Conservation (phyloP, 2,329 filamentous ascomycete genomes). For the Colletotrichum navitas region DNA sequence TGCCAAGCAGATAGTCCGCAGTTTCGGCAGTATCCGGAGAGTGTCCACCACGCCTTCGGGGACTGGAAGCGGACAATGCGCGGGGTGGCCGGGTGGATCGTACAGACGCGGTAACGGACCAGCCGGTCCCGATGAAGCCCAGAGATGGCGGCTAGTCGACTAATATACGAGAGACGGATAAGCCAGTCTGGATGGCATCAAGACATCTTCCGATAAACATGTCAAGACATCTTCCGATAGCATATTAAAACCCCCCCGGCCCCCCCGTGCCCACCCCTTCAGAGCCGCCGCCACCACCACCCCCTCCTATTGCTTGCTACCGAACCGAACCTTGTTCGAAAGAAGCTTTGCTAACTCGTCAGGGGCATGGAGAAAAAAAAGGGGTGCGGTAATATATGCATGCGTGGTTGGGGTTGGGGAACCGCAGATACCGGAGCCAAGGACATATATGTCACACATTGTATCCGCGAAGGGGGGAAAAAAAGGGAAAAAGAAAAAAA, state of each 20-base stretch:
- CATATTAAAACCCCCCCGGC: not conserved
- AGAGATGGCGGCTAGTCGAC: slow-evolving; percentile 6
- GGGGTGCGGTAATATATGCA: too few species aligned
- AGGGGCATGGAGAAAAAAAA: not conserved
- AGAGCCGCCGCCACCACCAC: too few species aligned
- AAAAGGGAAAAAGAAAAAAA: too few species aligned
- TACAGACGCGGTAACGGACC: slow-evolving; percentile 14
- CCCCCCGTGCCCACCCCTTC: too few species aligned
- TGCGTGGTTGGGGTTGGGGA: not conserved
- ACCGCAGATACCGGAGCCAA: too few species aligned
- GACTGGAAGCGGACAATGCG: slow-evolving; percentile 1
- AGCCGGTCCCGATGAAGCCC: not conserved
- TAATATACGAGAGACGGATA: not conserved
- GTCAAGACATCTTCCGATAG: too few species aligned
- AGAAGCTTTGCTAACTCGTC: not conserved
- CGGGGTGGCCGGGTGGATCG: slow-evolving; percentile 10
- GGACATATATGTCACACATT: too few species aligned
- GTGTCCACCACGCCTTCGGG: not conserved
- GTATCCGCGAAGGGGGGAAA: too few species aligned
- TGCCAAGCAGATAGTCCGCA: not conserved
- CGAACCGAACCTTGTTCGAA: not conserved
- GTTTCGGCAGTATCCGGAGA: not conserved
- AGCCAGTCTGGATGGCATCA: not conserved
- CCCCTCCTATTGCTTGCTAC: not conserved
- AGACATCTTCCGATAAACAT: too few species aligned